Conservation (phyloP, 768 basidiomycete genomes). For the Imleria badia region DNA sequence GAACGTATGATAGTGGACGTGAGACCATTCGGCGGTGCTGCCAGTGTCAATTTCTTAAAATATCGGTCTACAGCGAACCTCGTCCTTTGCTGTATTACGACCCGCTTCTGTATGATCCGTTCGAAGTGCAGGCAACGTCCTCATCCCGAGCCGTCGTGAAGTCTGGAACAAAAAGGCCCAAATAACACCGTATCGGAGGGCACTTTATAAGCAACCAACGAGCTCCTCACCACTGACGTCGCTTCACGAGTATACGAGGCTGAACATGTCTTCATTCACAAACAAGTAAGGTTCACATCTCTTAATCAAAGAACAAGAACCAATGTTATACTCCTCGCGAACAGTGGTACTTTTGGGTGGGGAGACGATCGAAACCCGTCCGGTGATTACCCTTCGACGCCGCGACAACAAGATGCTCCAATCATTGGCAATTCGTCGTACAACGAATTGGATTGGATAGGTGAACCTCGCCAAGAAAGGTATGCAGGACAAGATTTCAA, state of each 20-base stretch:
- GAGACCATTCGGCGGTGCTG: not conserved
- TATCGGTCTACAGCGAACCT: not conserved
- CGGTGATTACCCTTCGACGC: not conserved
- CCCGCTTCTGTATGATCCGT: slow-evolving; percentile 6
- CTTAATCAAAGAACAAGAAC: not conserved
- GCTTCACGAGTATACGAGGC: not conserved
- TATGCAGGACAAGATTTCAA: slow-evolving; percentile 4
- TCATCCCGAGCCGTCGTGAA: slow-evolving; percentile 5
- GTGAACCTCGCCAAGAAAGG: slow-evolving; percentile 6
- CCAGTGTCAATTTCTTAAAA: not conserved
- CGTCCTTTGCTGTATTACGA: slow-evolving; percentile 19
- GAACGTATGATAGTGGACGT: too few relatives aligned
- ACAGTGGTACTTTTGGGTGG: not conserved
- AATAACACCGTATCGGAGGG: not conserved
- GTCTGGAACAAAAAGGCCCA: slow-evolving; percentile 9
- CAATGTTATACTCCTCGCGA: not conserved
- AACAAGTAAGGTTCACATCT: slow-evolving; percentile 9
- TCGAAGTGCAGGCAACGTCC: not conserved
- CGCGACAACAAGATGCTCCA: slow-evolving; percentile 3
- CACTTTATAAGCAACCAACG: slow-evolving; percentile 6
- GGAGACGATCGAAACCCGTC: not conserved
- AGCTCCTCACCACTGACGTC: not conserved
- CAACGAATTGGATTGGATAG: not conserved
- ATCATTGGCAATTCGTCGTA: not conserved
- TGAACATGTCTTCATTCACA: slow-evolving; percentile 6